These are phyloP conservation scores for Lentinula guzmanii DNA, from an alignment of 768 basidiomycete genomes.

Conservation along the genomic window DNA sequence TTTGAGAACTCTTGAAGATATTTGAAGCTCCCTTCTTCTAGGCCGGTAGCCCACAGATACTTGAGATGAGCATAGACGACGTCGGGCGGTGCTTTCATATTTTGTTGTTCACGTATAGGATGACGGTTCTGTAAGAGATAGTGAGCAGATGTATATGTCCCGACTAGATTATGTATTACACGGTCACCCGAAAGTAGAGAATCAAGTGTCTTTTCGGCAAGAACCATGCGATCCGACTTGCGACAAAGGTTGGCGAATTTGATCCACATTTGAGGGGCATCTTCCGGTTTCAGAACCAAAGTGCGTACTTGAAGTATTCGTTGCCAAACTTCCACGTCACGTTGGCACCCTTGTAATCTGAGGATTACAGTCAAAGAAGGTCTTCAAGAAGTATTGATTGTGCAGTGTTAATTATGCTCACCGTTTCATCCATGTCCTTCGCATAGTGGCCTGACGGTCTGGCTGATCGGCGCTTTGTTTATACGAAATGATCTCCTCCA, in stretches of 20 bases:
- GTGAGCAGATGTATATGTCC: not conserved
- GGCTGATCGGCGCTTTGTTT: slow-evolving; percentile 93
- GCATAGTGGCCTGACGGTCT: slow-evolving; percentile 84
- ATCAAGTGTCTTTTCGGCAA: slow-evolving; percentile 96
- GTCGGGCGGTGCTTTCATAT: slow-evolving; percentile 79
- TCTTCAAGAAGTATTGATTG: not conserved
- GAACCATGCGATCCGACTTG: slow-evolving; percentile 87
- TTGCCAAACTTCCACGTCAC: slow-evolving; percentile 99
- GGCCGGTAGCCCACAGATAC: slow-evolving; percentile 89
- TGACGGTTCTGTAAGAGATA: slow-evolving; percentile 30
- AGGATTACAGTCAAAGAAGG: not conserved
- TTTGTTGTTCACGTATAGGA: slow-evolving; percentile 47
- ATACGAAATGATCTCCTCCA: slow-evolving; percentile 96
- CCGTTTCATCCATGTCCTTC: slow-evolving; percentile 98
- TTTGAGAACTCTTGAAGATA: slow-evolving; percentile 80
- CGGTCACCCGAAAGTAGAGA: slow-evolving; percentile 77
- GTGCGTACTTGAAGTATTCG: slow-evolving; percentile 94
- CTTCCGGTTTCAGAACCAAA: slow-evolving; percentile 86
- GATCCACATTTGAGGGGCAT: slow-evolving; percentile 98
- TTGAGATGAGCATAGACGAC: slow-evolving; percentile 96
- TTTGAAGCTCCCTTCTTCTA: slow-evolving; percentile 68
- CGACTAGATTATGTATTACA: slow-evolving; percentile 26
- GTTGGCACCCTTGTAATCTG: slow-evolving; percentile 92
- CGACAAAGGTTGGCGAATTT: slow-evolving; percentile 98
- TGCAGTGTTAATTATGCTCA: slow-evolving; percentile 21